Base-by-base conservation (phyloP, 2,329 filamentous ascomycete species). In the Penicillium sp. region DNA sequence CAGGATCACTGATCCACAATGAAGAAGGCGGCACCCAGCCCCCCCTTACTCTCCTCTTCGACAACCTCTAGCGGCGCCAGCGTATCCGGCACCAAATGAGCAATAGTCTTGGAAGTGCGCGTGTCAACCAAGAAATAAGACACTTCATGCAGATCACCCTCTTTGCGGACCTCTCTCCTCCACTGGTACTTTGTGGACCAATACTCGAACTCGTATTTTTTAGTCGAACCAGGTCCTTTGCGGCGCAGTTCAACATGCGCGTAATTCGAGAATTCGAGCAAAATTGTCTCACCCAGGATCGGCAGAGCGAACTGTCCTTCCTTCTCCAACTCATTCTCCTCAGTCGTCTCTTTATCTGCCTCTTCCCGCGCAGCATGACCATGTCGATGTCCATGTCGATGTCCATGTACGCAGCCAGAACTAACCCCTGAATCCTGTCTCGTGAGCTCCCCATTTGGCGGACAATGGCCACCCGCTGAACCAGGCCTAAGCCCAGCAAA, bases 211-310 rank as follows among this genome's bases (percentile, higher is more conserved):
- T 91, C 89, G 72, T 97, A 97, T 59, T 85, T 84, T 75, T 91
- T 93, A 60, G 81, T 81, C 42, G 81, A 78, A 63, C 84, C 86
- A 48, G 82, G 78, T 7, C 88, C 88, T 25, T 84, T 81, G 40
- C 90, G 85, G 63, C 84, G 86, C 48, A 99, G 77, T 61, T 96
- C 89, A 38, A 97, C 86, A 65, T 94, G 91, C 2, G 93, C 93
- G 71, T 99, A 99, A 77, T 97, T 99, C 62, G 91, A 95, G 72
- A 97, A 99, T 71, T 97, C 93, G 33, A 99, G 83, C 75, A 91
- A 90, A 71, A 93, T 89, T 35, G 83, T 88, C 72, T 96, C 91
- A 55, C 87, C 89, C 17, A 89, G 84, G 42, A 79, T 68, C 11
- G 53, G 42, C 22, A 19, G 26, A 26, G 22, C 10, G 14, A 11